Base-by-base conservation (phyloP, 345 rosid genomes). In the Gossypium mustelinum region DNA sequence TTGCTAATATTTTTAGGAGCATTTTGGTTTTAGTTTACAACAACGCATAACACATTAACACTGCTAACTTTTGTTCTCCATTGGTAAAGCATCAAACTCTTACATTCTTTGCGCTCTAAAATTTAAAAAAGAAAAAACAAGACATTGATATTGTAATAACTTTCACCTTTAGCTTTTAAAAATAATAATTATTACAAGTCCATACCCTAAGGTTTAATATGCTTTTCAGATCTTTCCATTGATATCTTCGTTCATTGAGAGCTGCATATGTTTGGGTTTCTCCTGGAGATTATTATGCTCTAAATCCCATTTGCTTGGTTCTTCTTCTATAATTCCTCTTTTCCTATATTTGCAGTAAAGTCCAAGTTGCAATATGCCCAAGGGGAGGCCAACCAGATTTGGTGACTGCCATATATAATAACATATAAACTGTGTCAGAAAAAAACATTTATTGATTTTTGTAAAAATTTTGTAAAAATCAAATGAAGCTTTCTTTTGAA, bases 261-360 rank as follows among this genome's bases (percentile, higher is more conserved):
- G 70, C 81, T 89, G 82, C 77, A 81, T 52, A 61, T 78, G 85
- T 75, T 77, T 80, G 60, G 85, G 45, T 75, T 77, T 83, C 48
- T 79, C 83, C 3, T 65, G 47, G 17, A 43, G 24, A 58, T 22
- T 80, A 24, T 82, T 84, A 55, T 86, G 82, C 66, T 86, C 92
- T 64, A 83, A 44, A 81, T 85, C 91, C 83, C 88, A 75, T 72
- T 83, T 86, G 73, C 50, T 60, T 43, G 87, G 81, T 9, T 57
- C 61, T 73, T 76, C 90, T 78, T 86, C 87, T 75, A 34, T 61
- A 70, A 78, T 71, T 54, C 80, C 86, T 60, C 43, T 44, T 66
- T 20, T 18, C 52, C 70, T 44, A 5, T 66, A 66, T 20, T 66
- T 66, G 70, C 16, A 44, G 29, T 66, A 20, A 24, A 66, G 70